Base-by-base conservation (phyloP, 768 basidiomycete genomes). In the Lactarius sanguifluus region DNA sequence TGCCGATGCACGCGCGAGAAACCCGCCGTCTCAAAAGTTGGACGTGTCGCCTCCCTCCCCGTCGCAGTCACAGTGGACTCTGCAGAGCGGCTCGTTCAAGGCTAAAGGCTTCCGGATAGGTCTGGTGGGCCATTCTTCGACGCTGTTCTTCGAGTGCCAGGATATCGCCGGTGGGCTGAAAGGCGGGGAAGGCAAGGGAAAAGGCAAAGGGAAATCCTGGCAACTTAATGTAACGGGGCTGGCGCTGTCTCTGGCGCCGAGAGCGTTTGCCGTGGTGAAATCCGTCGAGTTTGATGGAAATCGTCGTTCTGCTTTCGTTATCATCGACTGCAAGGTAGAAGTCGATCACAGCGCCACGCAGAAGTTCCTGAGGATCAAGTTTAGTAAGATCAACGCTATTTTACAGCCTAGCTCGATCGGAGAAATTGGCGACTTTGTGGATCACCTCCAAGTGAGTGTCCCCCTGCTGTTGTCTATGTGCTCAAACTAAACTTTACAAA, bases 391-490 rank as follows among this genome's bases (percentile, higher is more conserved):
- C 2, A 93, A 98, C 72, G 94, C 96, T 1, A 91, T 96, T 40
- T 89, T 97, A 90, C 94, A 95, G 75, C 89, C 96, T 12, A 92
- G 92, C 69, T 96, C 96, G 0, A 88, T 98, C 59, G 89, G 90
- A 25, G 92, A 96, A 73, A 79, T 98, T 9, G 92, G 90, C 18
- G 96, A 98, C 74, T 92, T 94, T 69, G 76, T 94, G 47, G 94
- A 96, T 73, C 83, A 93, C 71, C 79, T 93, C 50, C 92, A 92
- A 82, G 92, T 89, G 78, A 55, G 57, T 67, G 38, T 56, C 38
- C 34, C 38, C 32, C 45, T 40, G 23, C 25, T 52, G 13, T 36
- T 52, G 54, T 62, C 60, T 4, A 6, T 36, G 23, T 69, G 57
- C 57, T 71, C 76, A 1, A 25, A 32, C 30, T 32, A 32, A 71